Evolutionary conservation across 257 asterid species (phyloP).

Genomic region (Asclepias syriaca): DNA sequence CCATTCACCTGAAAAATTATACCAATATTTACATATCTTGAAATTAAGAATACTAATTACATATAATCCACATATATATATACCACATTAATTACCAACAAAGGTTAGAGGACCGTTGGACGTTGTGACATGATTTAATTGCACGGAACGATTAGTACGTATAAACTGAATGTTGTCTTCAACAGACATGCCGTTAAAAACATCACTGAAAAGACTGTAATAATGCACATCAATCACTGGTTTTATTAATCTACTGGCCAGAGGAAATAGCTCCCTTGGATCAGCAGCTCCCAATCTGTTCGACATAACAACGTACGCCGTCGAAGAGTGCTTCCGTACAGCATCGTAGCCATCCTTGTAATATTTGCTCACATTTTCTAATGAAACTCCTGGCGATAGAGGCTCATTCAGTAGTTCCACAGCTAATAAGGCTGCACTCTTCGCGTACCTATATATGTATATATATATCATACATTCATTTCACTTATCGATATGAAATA

Average conservation of each 20-base stretch:
- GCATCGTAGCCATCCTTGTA: conserved; percentile 49
- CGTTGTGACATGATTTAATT: conserved; percentile 31
- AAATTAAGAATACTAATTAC: no score
- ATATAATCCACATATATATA: background rate
- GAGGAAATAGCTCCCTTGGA: conserved; percentile 40
- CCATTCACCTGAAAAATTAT: conserved; percentile 58
- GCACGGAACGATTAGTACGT: conserved; percentile 29
- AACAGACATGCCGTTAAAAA: conserved; percentile 25
- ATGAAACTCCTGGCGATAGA: conserved; percentile 42
- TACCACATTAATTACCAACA: conserved; percentile 37
- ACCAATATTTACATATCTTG: no score
- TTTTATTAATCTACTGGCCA: conserved; percentile 36
- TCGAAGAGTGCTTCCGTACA: conserved; percentile 41
- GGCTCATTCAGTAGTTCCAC: conserved; percentile 73
- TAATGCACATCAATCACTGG: conserved; percentile 62
- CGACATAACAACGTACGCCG: conserved; percentile 48
- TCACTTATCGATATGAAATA: no score
- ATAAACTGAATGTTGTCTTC: conserved; percentile 51
- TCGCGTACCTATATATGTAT: conserved; percentile 37
- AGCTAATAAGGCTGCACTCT: conserved; percentile 50
- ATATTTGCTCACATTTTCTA: conserved; percentile 31
- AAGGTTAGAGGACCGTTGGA: conserved; percentile 59
- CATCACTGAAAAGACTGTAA: conserved; percentile 42
- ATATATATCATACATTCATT: no score
- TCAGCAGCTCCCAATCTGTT: conserved; percentile 47